phyloP scores from a whole-genome alignment of 257 asterid genomes.

The Penstemon davidsonii region DNA sequence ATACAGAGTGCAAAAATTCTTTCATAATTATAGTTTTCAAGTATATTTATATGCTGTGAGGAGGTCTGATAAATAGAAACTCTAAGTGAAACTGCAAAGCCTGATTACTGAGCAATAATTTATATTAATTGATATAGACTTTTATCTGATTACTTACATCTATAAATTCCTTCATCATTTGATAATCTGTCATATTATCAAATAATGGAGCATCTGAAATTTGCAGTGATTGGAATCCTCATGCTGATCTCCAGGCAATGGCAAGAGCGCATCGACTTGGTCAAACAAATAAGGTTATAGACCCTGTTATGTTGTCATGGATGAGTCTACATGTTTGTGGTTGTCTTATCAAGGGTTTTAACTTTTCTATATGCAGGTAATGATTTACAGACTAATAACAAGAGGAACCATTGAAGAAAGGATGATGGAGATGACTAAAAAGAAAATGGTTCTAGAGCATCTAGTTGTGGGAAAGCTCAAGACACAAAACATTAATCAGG shows the following conservation, averaged over 20 bases:
- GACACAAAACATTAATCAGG: conserved; percentile 95
- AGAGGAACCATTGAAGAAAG: conserved; percentile 98
- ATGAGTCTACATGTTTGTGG: conserved; percentile 26
- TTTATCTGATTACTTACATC: conserved; percentile 7
- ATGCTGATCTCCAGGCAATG: conserved; percentile 99
- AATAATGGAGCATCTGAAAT: conserved; percentile 31
- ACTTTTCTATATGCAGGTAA: conserved; percentile 61
- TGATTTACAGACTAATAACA: conserved; percentile 85
- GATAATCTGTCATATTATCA: conserved; percentile 20
- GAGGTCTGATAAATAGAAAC: not conserved
- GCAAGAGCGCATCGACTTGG: conserved; percentile 99
- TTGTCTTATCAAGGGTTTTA: conserved; percentile 20
- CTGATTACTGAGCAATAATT: not conserved
- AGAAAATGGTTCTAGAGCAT: conserved; percentile 98
- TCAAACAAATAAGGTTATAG: conserved; percentile 87
- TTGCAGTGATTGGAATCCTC: conserved; percentile 99
- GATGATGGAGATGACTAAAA: conserved; percentile 99
- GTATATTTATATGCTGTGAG: conserved; percentile 6
- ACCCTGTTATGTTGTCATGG: conserved; percentile 29
- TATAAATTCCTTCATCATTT: conserved; percentile 16
- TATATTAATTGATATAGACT: not conserved
- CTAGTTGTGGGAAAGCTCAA: conserved; percentile 95
- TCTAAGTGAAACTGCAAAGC: not conserved
- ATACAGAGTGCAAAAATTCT: conserved; percentile 2
- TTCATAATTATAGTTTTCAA: not conserved